Evolutionary conservation across 2,329 filamentous ascomycete species (phyloP), one percentile per base, ranked within the genome.

Genomic region (Ambrosiella beaveri): DNA sequence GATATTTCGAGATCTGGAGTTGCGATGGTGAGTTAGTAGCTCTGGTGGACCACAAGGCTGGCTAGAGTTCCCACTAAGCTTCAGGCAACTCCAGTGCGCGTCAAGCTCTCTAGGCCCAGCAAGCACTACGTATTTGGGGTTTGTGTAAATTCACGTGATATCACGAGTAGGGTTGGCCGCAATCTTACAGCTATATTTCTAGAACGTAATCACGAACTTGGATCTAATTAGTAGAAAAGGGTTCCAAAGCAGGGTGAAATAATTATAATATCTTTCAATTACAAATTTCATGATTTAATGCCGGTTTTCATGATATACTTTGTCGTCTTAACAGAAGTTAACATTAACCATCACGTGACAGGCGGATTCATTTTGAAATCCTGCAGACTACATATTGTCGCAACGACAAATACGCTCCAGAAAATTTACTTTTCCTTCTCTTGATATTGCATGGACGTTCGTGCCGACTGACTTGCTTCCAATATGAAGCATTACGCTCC

Each of bases 61-160:
- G 27, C 27, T 5, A 27, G 54, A 61, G 59, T 57, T 61, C 17
- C 41, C 52, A 59, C 57, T 50, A 54, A 61, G 59, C 59, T 61
- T 61, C 59, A 61, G 59, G 59, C 59, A 61, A 59, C 59, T 61
- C 57, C 55, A 59, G 59, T 61, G 57, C 59, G 59, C 59, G 59
- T 61, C 59, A 61, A 61, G 59, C 59, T 58, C 36, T 41, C 52
- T 12, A 56, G 39, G 53, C 53, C 47, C 27, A 44, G 36, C 40
- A 39, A 12, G 39, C 17, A 41, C 17, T 41, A 44, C 15, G 15
- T 44, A 45, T 17, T 11, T 6, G 37, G 27, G 2, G 39, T 1
- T 35, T 27, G 35, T 27, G 49, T 51, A 27, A n/a, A 3, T 27
- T 3, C 11, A 40, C 3, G 8, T 41, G 19, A 27, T 54, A 41